Conservation (phyloP, 495 filamentous ascomycete species). For the Staphylotrichum longicolle region DNA sequence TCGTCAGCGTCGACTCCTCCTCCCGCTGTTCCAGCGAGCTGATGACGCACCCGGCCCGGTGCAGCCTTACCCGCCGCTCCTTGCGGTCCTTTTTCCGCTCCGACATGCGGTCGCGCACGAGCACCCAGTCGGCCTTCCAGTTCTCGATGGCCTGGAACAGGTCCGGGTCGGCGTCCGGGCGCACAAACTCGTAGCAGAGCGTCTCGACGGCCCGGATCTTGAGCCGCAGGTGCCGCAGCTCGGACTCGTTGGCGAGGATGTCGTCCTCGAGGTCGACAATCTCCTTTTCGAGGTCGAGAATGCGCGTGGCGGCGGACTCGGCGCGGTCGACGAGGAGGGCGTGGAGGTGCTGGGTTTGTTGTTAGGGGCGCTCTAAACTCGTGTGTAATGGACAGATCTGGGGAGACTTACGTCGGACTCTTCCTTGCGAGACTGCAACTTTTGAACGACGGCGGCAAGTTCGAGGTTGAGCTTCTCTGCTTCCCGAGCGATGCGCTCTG, state of each 20-base stretch:
- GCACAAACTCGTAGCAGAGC: slow-evolving; percentile 44
- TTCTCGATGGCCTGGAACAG: slow-evolving; percentile 44
- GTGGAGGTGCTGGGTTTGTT: slow-evolving; percentile 49
- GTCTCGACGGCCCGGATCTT: slow-evolving; percentile 55
- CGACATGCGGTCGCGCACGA: slow-evolving; percentile 33
- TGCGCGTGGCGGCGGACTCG: slow-evolving; percentile 52
- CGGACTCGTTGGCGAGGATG: slow-evolving; percentile 30
- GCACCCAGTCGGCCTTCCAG: slow-evolving; percentile 47
- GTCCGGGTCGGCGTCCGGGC: slow-evolving; percentile 39
- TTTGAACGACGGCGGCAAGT: slow-evolving; percentile 37
- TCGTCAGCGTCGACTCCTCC: slow-evolving; percentile 12
- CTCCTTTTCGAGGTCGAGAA: slow-evolving; percentile 50
- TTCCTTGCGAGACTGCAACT: slow-evolving; percentile 45
- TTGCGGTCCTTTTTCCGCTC: slow-evolving; percentile 22
- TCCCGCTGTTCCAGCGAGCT: slow-evolving; percentile 7
- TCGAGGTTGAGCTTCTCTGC: slow-evolving; percentile 43
- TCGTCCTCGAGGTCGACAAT: slow-evolving; percentile 46
- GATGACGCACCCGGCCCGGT: slow-evolving; percentile 13
- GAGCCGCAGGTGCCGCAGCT: slow-evolving; percentile 53
- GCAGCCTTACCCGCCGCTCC: slow-evolving; percentile 13
- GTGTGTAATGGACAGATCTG: too few species aligned
- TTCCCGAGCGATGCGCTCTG: slow-evolving; percentile 38
- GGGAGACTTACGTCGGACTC: slow-evolving; percentile 47
- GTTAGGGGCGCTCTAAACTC: neutral
- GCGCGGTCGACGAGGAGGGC: slow-evolving; percentile 48